A percentile compares a stretch with the other conserved stretches of the same genome.
Conservation (phyloP, 495 filamentous ascomycete species). For the Penicillium tannophilum region DNA sequence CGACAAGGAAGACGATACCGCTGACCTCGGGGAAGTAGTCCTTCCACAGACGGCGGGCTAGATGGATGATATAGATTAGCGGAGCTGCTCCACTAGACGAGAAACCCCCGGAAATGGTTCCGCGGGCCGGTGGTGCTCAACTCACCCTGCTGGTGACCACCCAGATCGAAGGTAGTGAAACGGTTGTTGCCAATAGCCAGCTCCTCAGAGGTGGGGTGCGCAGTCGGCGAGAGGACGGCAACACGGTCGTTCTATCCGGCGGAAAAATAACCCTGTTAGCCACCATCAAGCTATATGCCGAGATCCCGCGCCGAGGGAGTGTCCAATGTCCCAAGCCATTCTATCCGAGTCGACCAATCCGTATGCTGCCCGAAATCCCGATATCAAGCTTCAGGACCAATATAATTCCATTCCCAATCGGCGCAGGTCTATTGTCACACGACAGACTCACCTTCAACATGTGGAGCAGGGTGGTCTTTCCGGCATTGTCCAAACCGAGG, state of each 20-base stretch:
- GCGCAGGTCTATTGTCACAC: not conserved
- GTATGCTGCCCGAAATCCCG: not conserved
- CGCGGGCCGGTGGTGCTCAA: conserved; percentile 10
- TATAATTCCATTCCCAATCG: not conserved
- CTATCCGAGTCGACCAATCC: not conserved
- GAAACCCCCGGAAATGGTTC: not conserved
- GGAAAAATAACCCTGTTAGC: conserved; percentile 3
- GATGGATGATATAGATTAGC: conserved; percentile 1
- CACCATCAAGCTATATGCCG: conserved; percentile 8
- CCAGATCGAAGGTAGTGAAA: conserved; percentile 97
- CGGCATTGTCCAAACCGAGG: conserved; percentile 94
- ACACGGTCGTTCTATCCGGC: conserved; percentile 85
- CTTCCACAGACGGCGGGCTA: conserved; percentile 95
- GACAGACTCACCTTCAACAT: conserved; percentile 83
- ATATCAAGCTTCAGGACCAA: not conserved
- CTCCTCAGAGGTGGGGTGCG: conserved; percentile 93
- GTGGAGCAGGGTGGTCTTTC: conserved; percentile 91
- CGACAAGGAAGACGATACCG: conserved; percentile 96
- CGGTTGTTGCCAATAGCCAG: conserved; percentile 93
- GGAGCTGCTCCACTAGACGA: not conserved
- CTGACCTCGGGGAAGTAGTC: conserved; percentile 99
- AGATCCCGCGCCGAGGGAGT: not conserved
- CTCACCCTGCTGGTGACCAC: conserved; percentile 94
- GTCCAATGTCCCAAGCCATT: not conserved
- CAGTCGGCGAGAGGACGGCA: conserved; percentile 86